These are phyloP conservation scores for Naganishia antarctica DNA, from an alignment of 768 basidiomycete genomes.

Conservation along the genomic window DNA sequence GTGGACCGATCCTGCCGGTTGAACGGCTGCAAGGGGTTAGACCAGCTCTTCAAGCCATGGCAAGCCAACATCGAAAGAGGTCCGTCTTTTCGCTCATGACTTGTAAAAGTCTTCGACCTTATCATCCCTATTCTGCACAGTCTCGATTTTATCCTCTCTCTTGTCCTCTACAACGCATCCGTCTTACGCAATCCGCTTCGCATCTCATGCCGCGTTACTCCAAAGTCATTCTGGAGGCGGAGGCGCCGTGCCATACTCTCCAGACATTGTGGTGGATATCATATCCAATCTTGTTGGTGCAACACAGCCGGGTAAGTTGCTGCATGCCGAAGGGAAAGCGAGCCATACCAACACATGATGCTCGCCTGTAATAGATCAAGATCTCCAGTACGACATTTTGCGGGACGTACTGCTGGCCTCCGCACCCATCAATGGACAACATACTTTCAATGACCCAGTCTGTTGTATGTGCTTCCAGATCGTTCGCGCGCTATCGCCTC, in stretches of 20 bases:
- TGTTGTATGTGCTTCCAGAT: slow-evolving; percentile 26
- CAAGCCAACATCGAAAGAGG: slow-evolving; percentile 45
- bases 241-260: slow-evolving; percentile 29
- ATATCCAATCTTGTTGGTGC: slow-evolving; percentile 40
- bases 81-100: slow-evolving; percentile 21
- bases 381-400: slow-evolving; percentile 43
- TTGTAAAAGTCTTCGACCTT: not conserved
- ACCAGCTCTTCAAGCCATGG: slow-evolving; percentile 48
- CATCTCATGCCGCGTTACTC: slow-evolving; percentile 24
- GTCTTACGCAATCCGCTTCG: slow-evolving; percentile 45
- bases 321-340: not conserved
- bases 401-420: slow-evolving; percentile 44
- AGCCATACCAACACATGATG: not conserved
- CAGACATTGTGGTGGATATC: slow-evolving; percentile 44
- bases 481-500: not conserved
- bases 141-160: slow-evolving; percentile 43
- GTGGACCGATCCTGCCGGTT: slow-evolving; percentile 42
- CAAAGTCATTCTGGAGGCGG: slow-evolving; percentile 25
- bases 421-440: slow-evolving; percentile 39
- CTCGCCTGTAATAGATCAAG: slow-evolving; percentile 32
- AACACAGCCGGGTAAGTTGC: slow-evolving; percentile 36
- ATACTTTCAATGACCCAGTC: slow-evolving; percentile 48
- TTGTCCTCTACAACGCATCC: slow-evolving; percentile 46
- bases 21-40: slow-evolving; percentile 46
- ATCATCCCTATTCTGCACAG: slow-evolving; percentile 25